A percentile compares a stretch with the other conserved stretches of the same genome.
Evolutionary conservation across 164 flowering plant species (phyloP).

Genomic region (Sextonia rubra): DNA sequence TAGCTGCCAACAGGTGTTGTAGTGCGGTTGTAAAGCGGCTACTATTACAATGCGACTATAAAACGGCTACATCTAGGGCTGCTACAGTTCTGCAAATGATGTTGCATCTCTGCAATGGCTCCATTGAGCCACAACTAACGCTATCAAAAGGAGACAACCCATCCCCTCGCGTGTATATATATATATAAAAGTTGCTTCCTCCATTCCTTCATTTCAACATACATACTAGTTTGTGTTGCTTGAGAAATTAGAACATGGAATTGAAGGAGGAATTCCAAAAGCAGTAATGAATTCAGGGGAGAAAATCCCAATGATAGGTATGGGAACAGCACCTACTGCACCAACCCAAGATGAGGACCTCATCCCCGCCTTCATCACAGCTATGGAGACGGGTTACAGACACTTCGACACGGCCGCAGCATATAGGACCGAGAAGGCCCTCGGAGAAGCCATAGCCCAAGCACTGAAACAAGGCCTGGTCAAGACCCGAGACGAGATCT

Average conservation of each 20-base stretch:
- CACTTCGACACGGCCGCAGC: constrained; percentile 32
- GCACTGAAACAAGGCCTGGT: constrained; percentile 24
- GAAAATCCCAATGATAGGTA: constrained; percentile 19
- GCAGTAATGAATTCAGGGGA: constrained; percentile 12
- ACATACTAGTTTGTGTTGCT: too few relatives aligned
- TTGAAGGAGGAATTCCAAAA: constrained; percentile 10
- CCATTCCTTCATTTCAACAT: too few relatives aligned
- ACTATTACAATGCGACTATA: too few relatives aligned
- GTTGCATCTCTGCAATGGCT: too few relatives aligned
- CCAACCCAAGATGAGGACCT: constrained; percentile 1
- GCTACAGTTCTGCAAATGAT: too few relatives aligned
- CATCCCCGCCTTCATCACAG: constrained; percentile 12
- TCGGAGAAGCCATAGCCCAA: constrained; percentile 31
- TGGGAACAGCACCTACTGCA: constrained; percentile 17
- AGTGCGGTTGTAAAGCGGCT: too few relatives aligned
- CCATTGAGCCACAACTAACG: too few relatives aligned
- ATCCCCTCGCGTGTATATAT: too few relatives aligned
- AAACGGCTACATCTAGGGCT: too few relatives aligned
- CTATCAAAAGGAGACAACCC: too few relatives aligned
- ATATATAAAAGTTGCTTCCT: too few relatives aligned
- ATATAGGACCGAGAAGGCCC: constrained; percentile 25
- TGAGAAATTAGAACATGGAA: not conserved
- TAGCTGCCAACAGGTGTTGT: too few relatives aligned
- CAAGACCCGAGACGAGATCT: constrained; percentile 25
- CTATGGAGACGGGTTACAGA: constrained; percentile 29